Base-by-base conservation (phyloP, 2,329 filamentous ascomycete genomes). In the Rutstroemia sp. region DNA sequence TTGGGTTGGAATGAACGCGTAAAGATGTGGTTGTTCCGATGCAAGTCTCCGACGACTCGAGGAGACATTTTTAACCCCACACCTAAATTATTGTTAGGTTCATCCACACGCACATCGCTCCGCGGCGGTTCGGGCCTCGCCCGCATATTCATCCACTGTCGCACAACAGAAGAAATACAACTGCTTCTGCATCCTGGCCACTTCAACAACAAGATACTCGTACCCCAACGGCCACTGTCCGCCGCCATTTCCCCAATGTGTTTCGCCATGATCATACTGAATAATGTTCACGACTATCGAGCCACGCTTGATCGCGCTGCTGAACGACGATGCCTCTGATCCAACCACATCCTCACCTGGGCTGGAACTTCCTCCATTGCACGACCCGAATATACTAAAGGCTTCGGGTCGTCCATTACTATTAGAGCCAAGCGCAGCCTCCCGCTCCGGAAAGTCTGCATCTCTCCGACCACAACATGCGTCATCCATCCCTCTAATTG, bases 301-400 rank as follows among this genome's bases (percentile, higher is more conserved):
- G 76, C 82, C 82, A 67, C 80, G 82, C 67, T 75, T 86, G 63
- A 86, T 84, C 68, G 81, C 84, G 69, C 72, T 85, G 62, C 74
- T 85, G 65, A 85, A 85, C 70, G 78, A 82, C 65, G 76, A 75
- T 49, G 74, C 74, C 44, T 73, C 74, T 60, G 58, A 64, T 45
- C 44, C 53, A 14, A 60, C 58, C 46, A 39, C 53, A 16, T 41
- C 75, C 8, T 51, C 64, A 48, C 64, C 73, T 72, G 64, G 74
- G 60, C 71, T 76, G 65, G 78, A 81, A 58, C 75, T 83, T 2
- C 80, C 81, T 39, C 76, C 81, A 49, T 72, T 82, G 44, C 78
- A 81, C 60, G 71, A 72, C 58, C 70, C 69, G 59, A 75, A 73
- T 60, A 74, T 75, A 49, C 71, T 74, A 17, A 73, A 73, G 58